phyloP scores from a whole-genome alignment of 164 flowering plant species.

The Protea cynaroides region DNA sequence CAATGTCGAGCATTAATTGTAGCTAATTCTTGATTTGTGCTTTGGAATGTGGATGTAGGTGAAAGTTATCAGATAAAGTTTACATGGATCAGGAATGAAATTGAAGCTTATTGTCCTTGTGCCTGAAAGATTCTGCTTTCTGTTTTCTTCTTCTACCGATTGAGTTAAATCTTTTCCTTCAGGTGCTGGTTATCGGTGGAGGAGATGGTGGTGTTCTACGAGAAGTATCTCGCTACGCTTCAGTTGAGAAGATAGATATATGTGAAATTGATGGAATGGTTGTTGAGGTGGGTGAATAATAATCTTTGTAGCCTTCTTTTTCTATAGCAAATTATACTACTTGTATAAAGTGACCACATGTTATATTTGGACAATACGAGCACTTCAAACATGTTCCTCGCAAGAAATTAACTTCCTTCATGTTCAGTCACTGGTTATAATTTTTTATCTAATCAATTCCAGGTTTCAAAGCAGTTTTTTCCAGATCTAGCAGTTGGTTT shows the following conservation, averaged over 20 bases:
- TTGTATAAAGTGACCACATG: neutral
- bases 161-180: neutral
- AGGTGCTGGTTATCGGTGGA: constrained; percentile 41
- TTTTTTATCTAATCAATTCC: neutral
- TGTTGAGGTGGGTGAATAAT: constrained; percentile 26
- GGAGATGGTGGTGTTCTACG: constrained; percentile 44
- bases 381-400: neutral
- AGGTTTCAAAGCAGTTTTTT: constrained; percentile 57
- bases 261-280: constrained; percentile 38
- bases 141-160: neutral
- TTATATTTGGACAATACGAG: neutral
- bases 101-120: no score
- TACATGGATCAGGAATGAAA: neutral
- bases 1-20: neutral
- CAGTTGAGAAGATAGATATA: constrained; percentile 33
- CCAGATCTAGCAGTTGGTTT: constrained; percentile 64
- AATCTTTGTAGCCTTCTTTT: neutral
- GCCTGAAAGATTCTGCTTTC: neutral
- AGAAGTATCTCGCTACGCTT: constrained; percentile 38
- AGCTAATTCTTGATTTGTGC: neutral
- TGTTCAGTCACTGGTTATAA: neutral
- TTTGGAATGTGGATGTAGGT: neutral
- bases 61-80: neutral
- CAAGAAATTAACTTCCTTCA: neutral
- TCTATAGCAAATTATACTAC: neutral